Evolutionary conservation across 1,284 basidiomycete species (phyloP).

Genomic region (Hypsizygus ulmarius): DNA sequence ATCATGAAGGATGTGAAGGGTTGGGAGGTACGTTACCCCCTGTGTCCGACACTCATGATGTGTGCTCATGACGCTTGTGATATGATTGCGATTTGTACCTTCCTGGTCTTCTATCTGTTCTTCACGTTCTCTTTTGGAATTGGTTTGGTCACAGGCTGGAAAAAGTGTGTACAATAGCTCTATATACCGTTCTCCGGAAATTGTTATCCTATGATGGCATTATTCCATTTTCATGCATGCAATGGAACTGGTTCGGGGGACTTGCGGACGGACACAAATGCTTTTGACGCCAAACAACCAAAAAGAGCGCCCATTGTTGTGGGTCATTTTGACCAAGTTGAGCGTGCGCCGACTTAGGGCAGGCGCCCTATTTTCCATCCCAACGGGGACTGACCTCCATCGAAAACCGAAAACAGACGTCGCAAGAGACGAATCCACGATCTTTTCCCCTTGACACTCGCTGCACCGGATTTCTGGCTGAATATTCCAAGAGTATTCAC

Average conservation of each 20-base stretch:
- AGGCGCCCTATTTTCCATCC: neutral
- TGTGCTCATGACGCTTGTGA: conserved; percentile 15
- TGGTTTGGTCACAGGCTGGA: conserved; percentile 31
- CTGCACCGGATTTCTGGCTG: conserved; percentile 7
- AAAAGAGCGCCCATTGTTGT: conserved; percentile 8
- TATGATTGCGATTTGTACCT: conserved; percentile 28
- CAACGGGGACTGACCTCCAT: neutral
- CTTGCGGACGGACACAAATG: neutral
- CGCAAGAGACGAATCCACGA: neutral
- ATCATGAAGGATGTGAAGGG: conserved; percentile 95
- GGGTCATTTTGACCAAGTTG: conserved; percentile 7
- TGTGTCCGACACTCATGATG: conserved; percentile 18
- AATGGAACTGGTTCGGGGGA: conserved; percentile 7
- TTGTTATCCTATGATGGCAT: conserved; percentile 51
- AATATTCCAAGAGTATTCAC: neutral
- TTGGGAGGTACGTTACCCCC: conserved; percentile 80
- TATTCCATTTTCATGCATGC: neutral
- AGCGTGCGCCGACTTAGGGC: conserved; percentile 1
- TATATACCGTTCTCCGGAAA: conserved; percentile 70
- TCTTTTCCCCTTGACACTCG: conserved; percentile 7
- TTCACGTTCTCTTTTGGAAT: conserved; percentile 13
- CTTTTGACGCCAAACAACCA: conserved; percentile 4
- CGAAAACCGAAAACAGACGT: neutral
- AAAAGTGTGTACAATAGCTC: conserved; percentile 83
- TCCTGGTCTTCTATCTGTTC: conserved; percentile 18